Conservation (phyloP, 1,139 yeast species). For the Tardiomyces blankii region DNA sequence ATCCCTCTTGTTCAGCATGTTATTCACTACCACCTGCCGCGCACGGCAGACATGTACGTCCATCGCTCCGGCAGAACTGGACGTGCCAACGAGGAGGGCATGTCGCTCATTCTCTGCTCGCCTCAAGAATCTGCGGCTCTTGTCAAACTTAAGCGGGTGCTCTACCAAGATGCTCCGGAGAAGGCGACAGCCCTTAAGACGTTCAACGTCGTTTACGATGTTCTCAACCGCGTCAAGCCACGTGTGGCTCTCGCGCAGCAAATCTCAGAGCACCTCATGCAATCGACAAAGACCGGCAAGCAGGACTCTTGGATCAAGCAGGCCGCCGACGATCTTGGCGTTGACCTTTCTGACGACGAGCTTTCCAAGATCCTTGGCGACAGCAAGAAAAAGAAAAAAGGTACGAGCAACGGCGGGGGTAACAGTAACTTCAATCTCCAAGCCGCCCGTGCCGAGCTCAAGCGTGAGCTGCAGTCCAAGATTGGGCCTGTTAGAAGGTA, state of each 20-base stretch:
- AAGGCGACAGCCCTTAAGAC: slow-evolving; percentile 47
- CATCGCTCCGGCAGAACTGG: slow-evolving; percentile 99
- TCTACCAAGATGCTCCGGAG: slow-evolving; percentile 26
- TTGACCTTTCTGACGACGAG: slow-evolving; percentile 60
- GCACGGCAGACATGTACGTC: slow-evolving; percentile 88
- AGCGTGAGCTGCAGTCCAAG: slow-evolving; percentile 42
- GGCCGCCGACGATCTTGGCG: slow-evolving; percentile 90
- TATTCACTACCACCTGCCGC: slow-evolving; percentile 89
- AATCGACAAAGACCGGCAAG: slow-evolving; percentile 49
- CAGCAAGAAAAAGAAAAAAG: slow-evolving; percentile 46
- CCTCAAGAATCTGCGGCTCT: slow-evolving; percentile 91
- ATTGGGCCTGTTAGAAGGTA: slow-evolving; percentile 46
- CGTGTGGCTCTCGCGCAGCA: slow-evolving; percentile 60
- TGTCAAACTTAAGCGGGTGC: slow-evolving; percentile 54
- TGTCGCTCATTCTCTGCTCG: slow-evolving; percentile 81
- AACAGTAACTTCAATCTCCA: slow-evolving; percentile 35
- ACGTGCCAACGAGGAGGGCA: slow-evolving; percentile 91
- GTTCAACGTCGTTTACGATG: slow-evolving; percentile 67
- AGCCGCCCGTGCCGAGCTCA: slow-evolving; percentile 44
- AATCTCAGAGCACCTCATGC: slow-evolving; percentile 60
- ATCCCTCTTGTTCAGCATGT: slow-evolving; percentile 88
- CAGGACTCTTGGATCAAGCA: slow-evolving; percentile 75
- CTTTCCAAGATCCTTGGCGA: slow-evolving; percentile 34
- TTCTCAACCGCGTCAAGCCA: slow-evolving; percentile 57
- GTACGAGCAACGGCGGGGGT: slow-evolving; percentile 29